Conservation (phyloP, 176 grass and related monocot genomes). For the Triticum turgidum region DNA sequence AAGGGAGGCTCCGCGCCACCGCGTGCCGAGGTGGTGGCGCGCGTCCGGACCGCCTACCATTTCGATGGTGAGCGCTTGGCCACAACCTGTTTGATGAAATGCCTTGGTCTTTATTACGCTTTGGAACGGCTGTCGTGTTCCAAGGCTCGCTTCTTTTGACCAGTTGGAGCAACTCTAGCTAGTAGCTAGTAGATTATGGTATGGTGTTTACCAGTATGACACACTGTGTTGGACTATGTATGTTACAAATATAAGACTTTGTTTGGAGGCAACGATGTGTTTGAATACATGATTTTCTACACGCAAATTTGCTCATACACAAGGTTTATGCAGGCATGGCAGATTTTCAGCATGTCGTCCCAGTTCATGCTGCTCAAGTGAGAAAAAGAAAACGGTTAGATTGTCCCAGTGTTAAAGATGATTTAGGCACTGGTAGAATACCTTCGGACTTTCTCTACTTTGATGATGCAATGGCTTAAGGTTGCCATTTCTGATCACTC, state of each 20-base stretch:
- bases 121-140: background rate
- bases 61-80: conserved; percentile 44
- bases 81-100: conserved; percentile 24
- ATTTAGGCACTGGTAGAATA: conserved; percentile 34
- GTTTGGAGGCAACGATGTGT: background rate
- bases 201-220: too few species aligned
- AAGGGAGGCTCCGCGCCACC: conserved; percentile 13
- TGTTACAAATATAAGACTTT: background rate
- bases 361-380: conserved; percentile 62
- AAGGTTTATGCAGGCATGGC: conserved; percentile 56
- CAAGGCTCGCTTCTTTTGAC: background rate
- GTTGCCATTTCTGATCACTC: conserved; percentile 14
- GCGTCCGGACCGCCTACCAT: conserved; percentile 57
- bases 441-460: conserved; percentile 12
- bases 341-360: conserved; percentile 87
- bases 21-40: conserved; percentile 60
- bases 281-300: background rate
- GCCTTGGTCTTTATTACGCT: background rate
- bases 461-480: background rate
- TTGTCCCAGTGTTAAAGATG: conserved; percentile 19
- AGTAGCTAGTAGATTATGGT: too few species aligned
- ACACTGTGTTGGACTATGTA: background rate
- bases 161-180: background rate
- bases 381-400: conserved; percentile 60
- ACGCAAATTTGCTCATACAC: background rate